Conservation (phyloP, 306 rosid genomes). For the Ormosia semicastrata region DNA sequence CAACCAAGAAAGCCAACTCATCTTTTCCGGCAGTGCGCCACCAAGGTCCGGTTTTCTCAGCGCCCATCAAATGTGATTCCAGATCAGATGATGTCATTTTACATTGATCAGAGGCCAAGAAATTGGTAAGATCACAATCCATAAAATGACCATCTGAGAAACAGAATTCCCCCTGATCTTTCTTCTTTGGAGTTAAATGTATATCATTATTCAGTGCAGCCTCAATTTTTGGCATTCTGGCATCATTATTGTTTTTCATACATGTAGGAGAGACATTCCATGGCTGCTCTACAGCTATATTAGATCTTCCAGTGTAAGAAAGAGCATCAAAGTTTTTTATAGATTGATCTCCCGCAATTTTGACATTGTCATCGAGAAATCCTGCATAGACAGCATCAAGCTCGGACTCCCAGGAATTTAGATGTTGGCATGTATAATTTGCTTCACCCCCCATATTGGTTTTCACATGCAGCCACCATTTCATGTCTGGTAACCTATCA, state of each 20-base stretch:
- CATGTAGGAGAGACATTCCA: conserved; percentile 33
- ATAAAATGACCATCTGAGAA: conserved; percentile 48
- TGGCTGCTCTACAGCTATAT: conserved; percentile 34
- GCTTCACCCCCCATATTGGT: conserved; percentile 43
- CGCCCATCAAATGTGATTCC: conserved; percentile 52
- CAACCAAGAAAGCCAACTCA: conserved; percentile 82
- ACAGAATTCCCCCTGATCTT: conserved; percentile 44
- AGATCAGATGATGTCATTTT: conserved; percentile 46
- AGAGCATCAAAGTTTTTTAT: conserved; percentile 29
- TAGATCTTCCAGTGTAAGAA: conserved; percentile 24
- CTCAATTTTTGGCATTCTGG: conserved; percentile 39
- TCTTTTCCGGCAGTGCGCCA: conserved; percentile 79
- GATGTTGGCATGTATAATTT: conserved; percentile 41
- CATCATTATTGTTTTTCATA: conserved; percentile 28
- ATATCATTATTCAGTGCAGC: conserved; percentile 33
- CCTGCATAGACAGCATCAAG: conserved; percentile 39
- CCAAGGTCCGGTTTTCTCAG: conserved; percentile 67
- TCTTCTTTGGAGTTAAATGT: conserved; percentile 38
- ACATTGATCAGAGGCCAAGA: conserved; percentile 41
- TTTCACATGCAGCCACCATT: conserved; percentile 77
- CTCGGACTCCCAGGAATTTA: conserved; percentile 41
- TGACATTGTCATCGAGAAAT: conserved; percentile 33
- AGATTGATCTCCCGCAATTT: conserved; percentile 32
- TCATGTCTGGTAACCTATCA: conserved; percentile 36
- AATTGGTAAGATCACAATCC: conserved; percentile 51